Base-by-base conservation (phyloP, 768 basidiomycete species). In the Boletus reticuloceps region DNA sequence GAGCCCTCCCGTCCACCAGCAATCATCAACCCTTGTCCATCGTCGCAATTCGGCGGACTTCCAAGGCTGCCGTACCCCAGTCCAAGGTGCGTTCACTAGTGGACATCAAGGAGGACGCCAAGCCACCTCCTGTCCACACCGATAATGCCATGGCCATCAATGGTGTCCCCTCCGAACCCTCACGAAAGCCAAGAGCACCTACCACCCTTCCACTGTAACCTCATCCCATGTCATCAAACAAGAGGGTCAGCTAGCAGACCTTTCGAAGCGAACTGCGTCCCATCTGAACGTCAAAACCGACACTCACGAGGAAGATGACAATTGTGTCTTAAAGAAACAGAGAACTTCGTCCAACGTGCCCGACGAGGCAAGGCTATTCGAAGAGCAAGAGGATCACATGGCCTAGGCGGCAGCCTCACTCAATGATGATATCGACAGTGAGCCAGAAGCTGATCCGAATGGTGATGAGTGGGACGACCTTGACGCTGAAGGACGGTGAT, bases 401-500 rank as follows among this genome's bases (percentile, higher is more conserved):
- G 64, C 67, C 38, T 63, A 74, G 58, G 65, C 62, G 44, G 80
- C 75, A n/a, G 72, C 70, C 4, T 74, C 75, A 14, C 76, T 81
- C 9, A 72, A 81, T 32, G 73, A 68, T 13, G 59, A 62, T 14
- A 59, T 69, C 31, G 74, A 83, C 32, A 75, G 74, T 13, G 82
- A 84, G 57, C 69, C 64, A 4, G 89, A 89, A 66, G 85, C 82
- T 5, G 86, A 88, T 60, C 85, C 85, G 5, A 77, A 88, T 52
- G 78, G 77, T 58, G 61, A 75, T 65, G 75, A 79, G 66, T 98
- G 94, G 95, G 89, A 89, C 31, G 96, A 98, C 65, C 80, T 98
- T 16, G 94, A 98, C 60, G 85, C 83, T 1, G 94, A 95, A 20
- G n/a, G 95, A 98, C 68, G 83, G 77, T 50, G 93, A 94, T 47